Base-by-base conservation (phyloP, 2,329 filamentous ascomycete species). In the Fusarium anguioides region DNA sequence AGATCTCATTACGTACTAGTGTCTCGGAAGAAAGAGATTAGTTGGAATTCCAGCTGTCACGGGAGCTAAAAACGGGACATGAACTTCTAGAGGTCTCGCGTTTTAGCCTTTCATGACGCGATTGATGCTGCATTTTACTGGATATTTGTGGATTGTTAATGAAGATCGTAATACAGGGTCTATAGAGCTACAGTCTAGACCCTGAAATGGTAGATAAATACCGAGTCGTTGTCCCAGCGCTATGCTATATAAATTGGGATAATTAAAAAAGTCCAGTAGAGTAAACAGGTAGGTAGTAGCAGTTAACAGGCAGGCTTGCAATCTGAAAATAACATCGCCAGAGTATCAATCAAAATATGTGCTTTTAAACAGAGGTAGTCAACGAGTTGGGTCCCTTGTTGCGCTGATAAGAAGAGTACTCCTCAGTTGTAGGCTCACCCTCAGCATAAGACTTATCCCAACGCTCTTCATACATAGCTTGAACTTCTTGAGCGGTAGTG, bases 371-470 rank as follows among this genome's bases (percentile, higher is more conserved):
- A 44, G 58, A 68, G 5, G 59, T 49, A n/a, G 66, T 53, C 31
- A 54, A 40, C 2, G 62, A 67, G 20, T 45, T 33, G 5, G 51
- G 47, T 8, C 53, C 53, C 47, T 66, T 68, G 29, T 48, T 52
- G 42, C 45, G 50, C 18, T 62, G 44, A n/a, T n/a, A n/a, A n/a
- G 12, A 57, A 7, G 58, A 66, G 8, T 51, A 49, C 29, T 57
- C 60, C 4, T 71, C 54, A 8, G 63, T 46, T 18, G 15, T 51
- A 20, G 63, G 24, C 44, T 52, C 51, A 12, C 59, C 50, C 26
- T 70, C 45, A 4, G 66, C 52, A 18, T 73, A 57, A 11, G 69
- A 66, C 8, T 74, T 68, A 24, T 80, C 76, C 78, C 78, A 80
- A 2, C 72, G 72, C 8, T 72, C 66, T 6, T 71, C 49, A 26